Evolutionary conservation across 2,329 filamentous ascomycete species (phyloP).

Genomic region (Sporothrix brasiliensis): DNA sequence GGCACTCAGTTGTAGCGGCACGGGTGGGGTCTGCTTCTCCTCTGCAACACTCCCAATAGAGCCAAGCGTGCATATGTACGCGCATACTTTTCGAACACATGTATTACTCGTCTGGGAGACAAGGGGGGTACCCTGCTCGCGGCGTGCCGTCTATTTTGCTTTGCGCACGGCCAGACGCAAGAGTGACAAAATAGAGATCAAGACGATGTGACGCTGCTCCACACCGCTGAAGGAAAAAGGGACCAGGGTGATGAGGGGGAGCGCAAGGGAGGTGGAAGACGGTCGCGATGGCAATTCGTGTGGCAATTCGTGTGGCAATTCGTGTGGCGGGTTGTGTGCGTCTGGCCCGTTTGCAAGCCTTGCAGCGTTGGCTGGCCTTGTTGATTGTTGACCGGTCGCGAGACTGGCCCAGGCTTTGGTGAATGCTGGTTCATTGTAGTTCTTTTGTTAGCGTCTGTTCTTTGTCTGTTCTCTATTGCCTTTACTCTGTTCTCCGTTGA

Average conservation of each 20-base stretch:
- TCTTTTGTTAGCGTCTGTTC: constrained; percentile 15
- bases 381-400: constrained; percentile 15
- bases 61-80: not conserved
- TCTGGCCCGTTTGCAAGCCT: not conserved
- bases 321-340: not conserved
- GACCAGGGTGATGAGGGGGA: not conserved
- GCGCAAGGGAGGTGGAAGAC: not conserved
- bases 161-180: constrained; percentile 9
- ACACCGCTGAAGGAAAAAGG: constrained; percentile 26
- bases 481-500: not conserved
- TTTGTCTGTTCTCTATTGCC: not conserved
- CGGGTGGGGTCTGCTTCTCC: not conserved
- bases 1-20: not conserved
- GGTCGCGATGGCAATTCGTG: constrained; percentile 2
- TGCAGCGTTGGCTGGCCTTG: not conserved
- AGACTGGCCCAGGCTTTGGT: constrained; percentile 6
- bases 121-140: not conserved
- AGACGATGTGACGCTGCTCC: constrained; percentile 10
- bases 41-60: constrained; percentile 2
- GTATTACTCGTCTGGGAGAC: not conserved
- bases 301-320: constrained; percentile 1
- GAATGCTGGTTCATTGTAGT: constrained; percentile 13
- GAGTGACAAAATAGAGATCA: not conserved
- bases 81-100: too few species aligned
- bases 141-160: constrained; percentile 3